phyloP scores from a whole-genome alignment of 1,284 basidiomycete species.

The Kwoniella shivajii region DNA sequence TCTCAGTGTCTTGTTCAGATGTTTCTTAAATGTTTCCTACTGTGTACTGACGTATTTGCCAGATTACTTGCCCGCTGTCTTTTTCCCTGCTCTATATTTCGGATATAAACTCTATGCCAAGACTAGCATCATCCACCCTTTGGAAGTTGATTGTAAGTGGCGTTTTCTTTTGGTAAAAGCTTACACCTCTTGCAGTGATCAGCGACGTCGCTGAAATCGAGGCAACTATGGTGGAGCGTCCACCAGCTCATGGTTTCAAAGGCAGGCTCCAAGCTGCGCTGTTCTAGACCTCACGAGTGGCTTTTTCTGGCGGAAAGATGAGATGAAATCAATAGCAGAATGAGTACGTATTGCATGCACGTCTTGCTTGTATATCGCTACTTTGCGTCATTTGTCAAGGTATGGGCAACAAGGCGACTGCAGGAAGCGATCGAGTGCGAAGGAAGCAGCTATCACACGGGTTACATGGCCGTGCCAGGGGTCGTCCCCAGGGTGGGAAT shows the following conservation, averaged over 20 bases:
- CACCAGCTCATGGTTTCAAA: slow-evolving; percentile 5
- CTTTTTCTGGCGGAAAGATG: too few species aligned
- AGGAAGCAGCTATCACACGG: too few species aligned
- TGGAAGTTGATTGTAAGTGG: slow-evolving; percentile 21
- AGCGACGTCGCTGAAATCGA: slow-evolving; percentile 12
- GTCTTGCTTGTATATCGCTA: too few species aligned
- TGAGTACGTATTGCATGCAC: too few species aligned
- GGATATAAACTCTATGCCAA: slow-evolving; percentile 36
- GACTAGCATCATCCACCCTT: slow-evolving; percentile 14
- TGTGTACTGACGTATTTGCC: slow-evolving; percentile 59
- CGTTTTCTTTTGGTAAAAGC: neutral
- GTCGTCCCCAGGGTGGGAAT: too few species aligned
- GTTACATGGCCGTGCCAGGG: too few species aligned
- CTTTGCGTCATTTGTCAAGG: too few species aligned
- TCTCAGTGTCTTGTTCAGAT: neutral
- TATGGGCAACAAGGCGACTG: too few species aligned
- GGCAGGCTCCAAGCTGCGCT: slow-evolving; percentile 7
- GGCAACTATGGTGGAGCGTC: slow-evolving; percentile 10
- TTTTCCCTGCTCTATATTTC: slow-evolving; percentile 73
- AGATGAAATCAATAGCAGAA: too few species aligned
- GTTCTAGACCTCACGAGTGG: too few species aligned
- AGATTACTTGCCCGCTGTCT: slow-evolving; percentile 70
- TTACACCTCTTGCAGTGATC: slow-evolving; percentile 1
- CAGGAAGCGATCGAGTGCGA: too few species aligned
- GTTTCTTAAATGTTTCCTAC: neutral